These are phyloP conservation scores for Candida easanensis DNA, from an alignment of 805 yeast species.

Conservation along the genomic window DNA sequence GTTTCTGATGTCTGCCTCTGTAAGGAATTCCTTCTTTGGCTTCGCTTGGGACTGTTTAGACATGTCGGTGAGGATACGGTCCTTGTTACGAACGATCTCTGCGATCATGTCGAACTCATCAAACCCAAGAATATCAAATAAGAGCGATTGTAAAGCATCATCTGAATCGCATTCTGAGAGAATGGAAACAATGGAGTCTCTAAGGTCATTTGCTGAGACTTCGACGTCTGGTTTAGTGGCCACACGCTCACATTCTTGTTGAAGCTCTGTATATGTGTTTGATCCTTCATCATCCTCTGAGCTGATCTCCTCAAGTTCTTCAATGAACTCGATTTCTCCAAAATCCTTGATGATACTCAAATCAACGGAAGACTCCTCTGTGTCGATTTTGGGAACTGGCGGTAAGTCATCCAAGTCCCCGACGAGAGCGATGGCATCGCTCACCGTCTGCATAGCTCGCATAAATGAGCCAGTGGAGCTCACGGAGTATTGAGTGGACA, in stretches of 20 bases:
- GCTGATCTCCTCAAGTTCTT: slow-evolving; percentile 18
- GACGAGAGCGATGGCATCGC: slow-evolving; percentile 38
- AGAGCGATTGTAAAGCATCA: slow-evolving; percentile 62
- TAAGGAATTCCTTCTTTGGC: slow-evolving; percentile 35
- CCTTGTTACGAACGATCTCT: slow-evolving; percentile 49
- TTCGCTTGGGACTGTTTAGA: slow-evolving; percentile 19
- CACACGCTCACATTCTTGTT: slow-evolving; percentile 29
- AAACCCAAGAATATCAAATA: slow-evolving; percentile 81
- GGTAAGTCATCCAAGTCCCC: slow-evolving; percentile 23
- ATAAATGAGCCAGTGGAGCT: slow-evolving; percentile 71
- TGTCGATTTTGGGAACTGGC: slow-evolving; percentile 39
- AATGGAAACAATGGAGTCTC: slow-evolving; percentile 30
- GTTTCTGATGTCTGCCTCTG: slow-evolving; percentile 53
- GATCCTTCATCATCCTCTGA: slow-evolving; percentile 12
- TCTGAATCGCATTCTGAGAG: slow-evolving; percentile 40
- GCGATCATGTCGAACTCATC: slow-evolving; percentile 82
- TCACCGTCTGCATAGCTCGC: slow-evolving; percentile 75
- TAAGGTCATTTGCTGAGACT: slow-evolving; percentile 32
- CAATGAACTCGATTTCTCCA: slow-evolving; percentile 28
- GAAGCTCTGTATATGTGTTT: slow-evolving; percentile 21
- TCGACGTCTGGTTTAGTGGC: slow-evolving; percentile 31
- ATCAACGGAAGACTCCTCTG: slow-evolving; percentile 36
- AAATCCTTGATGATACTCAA: slow-evolving; percentile 32
- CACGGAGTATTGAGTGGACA: slow-evolving; percentile 51
- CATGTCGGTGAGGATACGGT: slow-evolving; percentile 26